These are phyloP conservation scores for Speleostelium caveatum DNA, from an alignment of 78 protist genomes.

Conservation along the genomic window DNA sequence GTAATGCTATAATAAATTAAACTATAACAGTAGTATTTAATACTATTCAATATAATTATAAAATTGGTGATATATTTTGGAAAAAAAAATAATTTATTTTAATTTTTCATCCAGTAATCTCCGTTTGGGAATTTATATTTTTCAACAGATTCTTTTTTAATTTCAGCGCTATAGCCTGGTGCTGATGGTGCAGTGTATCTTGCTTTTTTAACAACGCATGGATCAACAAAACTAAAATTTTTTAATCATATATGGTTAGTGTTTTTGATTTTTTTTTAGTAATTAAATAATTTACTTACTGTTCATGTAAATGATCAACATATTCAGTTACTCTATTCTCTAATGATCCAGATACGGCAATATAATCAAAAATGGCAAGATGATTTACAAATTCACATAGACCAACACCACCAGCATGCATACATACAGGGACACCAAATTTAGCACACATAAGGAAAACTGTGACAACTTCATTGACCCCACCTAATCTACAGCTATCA, in stretches of 20 bases:
- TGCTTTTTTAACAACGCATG: neutral
- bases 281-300: conserved; percentile 22
- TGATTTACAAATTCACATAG: conserved; percentile 77
- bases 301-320: conserved; percentile 72
- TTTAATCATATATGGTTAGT: no score
- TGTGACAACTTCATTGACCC: conserved; percentile 47
- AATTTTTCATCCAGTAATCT: conserved; percentile 8
- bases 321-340: conserved; percentile 9
- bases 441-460: conserved; percentile 57
- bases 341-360: conserved; percentile 26
- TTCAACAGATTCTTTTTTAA: conserved; percentile 21
- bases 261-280: no score
- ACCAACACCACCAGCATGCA: conserved; percentile 85
- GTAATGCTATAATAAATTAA: no score
- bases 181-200: conserved; percentile 14
- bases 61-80: no score
- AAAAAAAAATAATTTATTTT: no score
- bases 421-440: conserved; percentile 62
- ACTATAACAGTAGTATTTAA: no score
- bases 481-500: conserved; percentile 76
- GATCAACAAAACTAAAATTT: conserved; percentile 1
- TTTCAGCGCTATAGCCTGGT: conserved; percentile 46
- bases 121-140: conserved; percentile 51
- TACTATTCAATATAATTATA: no score
- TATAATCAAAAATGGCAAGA: conserved; percentile 32